Conservation (phyloP, 2,329 filamentous ascomycete species). For the Pseudogymnoascus sp. region DNA sequence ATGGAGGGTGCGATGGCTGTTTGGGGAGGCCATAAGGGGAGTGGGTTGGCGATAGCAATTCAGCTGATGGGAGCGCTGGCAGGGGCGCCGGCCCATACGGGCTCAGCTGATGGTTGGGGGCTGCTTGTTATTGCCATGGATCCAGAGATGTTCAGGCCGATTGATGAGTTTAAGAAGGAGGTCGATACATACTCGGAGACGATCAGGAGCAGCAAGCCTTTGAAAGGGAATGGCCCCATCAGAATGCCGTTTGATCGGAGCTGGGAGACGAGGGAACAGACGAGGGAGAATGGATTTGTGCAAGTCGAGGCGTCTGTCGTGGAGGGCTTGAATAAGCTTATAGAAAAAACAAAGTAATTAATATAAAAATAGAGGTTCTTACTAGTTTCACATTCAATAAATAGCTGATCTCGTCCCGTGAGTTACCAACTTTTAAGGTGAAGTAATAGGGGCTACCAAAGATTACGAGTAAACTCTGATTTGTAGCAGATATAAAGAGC, state of each 20-base stretch:
- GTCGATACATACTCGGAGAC: background rate
- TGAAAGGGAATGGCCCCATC: background rate
- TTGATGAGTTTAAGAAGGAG: conserved; percentile 5
- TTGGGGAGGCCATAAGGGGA: background rate
- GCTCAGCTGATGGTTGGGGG: background rate
- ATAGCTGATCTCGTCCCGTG: too few species aligned
- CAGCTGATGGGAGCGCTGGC: background rate
- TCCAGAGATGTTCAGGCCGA: background rate
- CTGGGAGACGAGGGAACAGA: background rate
- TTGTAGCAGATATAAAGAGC: too few species aligned
- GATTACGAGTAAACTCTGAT: too few species aligned
- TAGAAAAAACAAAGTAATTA: too few species aligned
- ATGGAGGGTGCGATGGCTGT: too few species aligned
- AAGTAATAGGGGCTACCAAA: too few species aligned
- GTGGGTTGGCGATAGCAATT: background rate
- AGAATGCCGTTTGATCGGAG: conserved; percentile 5
- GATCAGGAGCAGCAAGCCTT: background rate
- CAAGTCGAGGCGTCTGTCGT: too few species aligned
- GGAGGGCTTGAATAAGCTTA: too few species aligned
- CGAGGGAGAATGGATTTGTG: background rate
- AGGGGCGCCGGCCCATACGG: background rate
- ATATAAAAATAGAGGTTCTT: too few species aligned
- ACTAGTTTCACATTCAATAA: too few species aligned
- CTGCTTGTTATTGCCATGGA: background rate
- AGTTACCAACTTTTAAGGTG: too few species aligned